A percentile compares a stretch with the other conserved stretches of the same genome.
phyloP scores from a whole-genome alignment of 768 basidiomycete genomes.

The Ramaria rubella region DNA sequence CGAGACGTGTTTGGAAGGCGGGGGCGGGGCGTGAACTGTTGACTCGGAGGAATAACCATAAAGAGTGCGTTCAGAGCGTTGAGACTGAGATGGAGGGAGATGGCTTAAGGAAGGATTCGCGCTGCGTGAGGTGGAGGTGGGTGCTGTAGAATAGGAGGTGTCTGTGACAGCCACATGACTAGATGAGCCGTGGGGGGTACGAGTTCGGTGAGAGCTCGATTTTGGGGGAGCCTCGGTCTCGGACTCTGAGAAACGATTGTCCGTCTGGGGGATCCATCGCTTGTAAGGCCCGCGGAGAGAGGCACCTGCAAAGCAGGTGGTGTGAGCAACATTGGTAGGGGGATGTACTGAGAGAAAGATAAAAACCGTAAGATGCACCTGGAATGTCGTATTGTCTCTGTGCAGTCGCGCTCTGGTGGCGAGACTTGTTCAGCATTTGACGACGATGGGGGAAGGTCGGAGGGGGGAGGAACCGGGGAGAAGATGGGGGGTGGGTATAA shows the following conservation, averaged over 20 bases:
- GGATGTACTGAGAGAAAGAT: conserved; percentile 1
- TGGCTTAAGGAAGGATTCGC: background rate
- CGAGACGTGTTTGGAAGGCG: background rate
- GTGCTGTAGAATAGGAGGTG: background rate
- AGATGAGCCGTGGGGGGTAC: background rate
- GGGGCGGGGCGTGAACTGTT: background rate
- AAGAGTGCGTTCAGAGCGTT: background rate
- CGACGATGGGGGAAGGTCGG: background rate
- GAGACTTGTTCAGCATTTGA: conserved; percentile 6
- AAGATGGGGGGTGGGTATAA: background rate
- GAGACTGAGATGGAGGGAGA: background rate
- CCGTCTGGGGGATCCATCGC: conserved; percentile 7
- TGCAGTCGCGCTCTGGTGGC: background rate
- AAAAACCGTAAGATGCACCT: conserved; percentile 2
- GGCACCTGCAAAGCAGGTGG: conserved; percentile 2
- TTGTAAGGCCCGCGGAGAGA: conserved; percentile 7
- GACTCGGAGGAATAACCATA: conserved; percentile 3
- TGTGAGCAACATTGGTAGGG: conserved; percentile 1
- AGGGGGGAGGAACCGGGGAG: background rate
- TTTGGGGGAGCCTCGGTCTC: conserved; percentile 5
- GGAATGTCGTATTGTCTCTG: conserved; percentile 1
- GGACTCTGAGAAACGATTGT: conserved; percentile 7
- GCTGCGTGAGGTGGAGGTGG: background rate
- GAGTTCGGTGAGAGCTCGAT: background rate
- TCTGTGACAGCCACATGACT: background rate